Evolutionary conservation across 2,329 filamentous ascomycete species (phyloP).

Genomic region (Penicillium hordei): DNA sequence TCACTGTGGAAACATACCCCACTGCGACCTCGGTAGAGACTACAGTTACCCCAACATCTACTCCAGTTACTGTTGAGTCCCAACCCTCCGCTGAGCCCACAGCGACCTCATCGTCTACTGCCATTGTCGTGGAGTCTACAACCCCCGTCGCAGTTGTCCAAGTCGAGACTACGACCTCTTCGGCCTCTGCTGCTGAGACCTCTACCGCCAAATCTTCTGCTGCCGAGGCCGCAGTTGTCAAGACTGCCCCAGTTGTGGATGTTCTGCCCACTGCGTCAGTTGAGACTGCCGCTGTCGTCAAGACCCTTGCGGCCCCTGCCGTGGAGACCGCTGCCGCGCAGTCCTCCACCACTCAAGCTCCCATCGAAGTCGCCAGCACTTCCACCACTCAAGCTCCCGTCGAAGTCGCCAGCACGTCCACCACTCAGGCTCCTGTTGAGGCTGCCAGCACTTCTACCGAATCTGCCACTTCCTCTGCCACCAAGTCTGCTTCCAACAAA

Average conservation of each 20-base stretch:
- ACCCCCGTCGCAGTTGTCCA: neutral
- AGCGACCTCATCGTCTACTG: conserved; percentile 9
- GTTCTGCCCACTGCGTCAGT: neutral
- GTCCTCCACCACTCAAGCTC: conserved; percentile 1
- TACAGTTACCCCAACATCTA: conserved; percentile 15
- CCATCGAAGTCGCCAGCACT: neutral
- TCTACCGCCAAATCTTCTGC: conserved; percentile 1
- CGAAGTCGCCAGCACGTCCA: conserved; percentile 4
- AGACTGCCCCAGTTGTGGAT: neutral
- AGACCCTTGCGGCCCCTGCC: conserved; percentile 1
- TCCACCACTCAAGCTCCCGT: neutral
- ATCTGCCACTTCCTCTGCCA: conserved; percentile 14
- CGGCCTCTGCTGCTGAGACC: conserved; percentile 2
- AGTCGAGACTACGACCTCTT: conserved; percentile 5
- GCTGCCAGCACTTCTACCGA: conserved; percentile 6
- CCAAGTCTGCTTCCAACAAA: neutral
- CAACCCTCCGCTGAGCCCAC: conserved; percentile 11
- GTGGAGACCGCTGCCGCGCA: neutral
- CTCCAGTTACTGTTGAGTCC: conserved; percentile 3
- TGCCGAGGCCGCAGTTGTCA: neutral
- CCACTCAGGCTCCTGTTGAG: neutral
- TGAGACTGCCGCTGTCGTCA: neutral
- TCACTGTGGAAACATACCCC: conserved; percentile 22
- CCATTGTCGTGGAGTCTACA: conserved; percentile 1
- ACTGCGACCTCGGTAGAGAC: conserved; percentile 9